Base-by-base conservation (phyloP, 441 rosid genomes). In the Bruguiera hainesii region DNA sequence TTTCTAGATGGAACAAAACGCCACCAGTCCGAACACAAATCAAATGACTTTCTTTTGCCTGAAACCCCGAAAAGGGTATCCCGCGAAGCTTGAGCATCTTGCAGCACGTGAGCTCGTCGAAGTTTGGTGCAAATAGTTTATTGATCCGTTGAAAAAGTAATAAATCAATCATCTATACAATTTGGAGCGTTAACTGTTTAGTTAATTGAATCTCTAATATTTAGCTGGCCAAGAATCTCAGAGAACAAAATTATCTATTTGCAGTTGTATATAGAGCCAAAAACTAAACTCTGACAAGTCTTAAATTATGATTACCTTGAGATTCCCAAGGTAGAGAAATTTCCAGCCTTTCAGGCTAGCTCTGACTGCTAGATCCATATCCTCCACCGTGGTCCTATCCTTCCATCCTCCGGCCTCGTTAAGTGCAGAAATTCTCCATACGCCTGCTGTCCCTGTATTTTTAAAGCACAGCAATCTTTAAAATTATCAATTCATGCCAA, bases 371-470 rank as follows among this genome's bases (percentile, higher is more conserved):
- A 94, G 76, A 68, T 91, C 99, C 99, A 94, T 94, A 61, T 94
- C 99, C 73, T 94, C 99, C 2, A 94, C 99, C 0, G 98, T 94
- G 50, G 98, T 94, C 71, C 98, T 78, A 51, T 94, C 98, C 77
- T 94, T 88, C 98, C 98, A 94, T n/a, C 98, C 98, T 59, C 98
- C 98, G 0, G 97, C 98, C 60, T 94, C 98, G 39, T 78, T 83
- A n/a, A 94, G 55, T 39, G 98, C 98, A 0, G 87, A 67, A 66
- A 94, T 88, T 74, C 97, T 89, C 98, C 98, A 94, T 26, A 94
- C 81, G 5, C 98, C 98, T 1, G 97, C 98, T 0, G 98, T 93
- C 7, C 98, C 98, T 93, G 70, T 20, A 28, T 55, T 62, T 35
- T 35, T 35, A 35, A 7, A 35, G 8, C 39, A 35, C 39, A 35